A percentile compares a stretch with the other conserved stretches of the same genome.
Evolutionary conservation across 2,329 filamentous ascomycete genomes (phyloP).

Genomic region (Sporothrix variecibatus): DNA sequence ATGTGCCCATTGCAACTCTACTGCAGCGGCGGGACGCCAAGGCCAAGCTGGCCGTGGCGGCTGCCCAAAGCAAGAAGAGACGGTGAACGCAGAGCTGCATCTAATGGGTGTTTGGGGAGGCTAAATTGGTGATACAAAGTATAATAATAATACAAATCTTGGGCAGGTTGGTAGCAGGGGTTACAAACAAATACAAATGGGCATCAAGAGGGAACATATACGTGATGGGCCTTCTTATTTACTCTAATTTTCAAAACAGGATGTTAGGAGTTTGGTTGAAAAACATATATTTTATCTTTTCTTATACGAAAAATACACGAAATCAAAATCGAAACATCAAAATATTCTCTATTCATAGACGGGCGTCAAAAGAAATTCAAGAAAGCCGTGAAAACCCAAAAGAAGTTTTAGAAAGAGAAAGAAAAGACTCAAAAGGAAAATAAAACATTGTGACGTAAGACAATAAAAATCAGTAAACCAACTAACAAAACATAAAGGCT

Average conservation of each 20-base stretch:
- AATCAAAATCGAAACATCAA: not conserved
- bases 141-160: not conserved
- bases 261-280: not conserved
- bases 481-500: conserved; percentile 9
- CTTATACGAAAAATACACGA: not conserved
- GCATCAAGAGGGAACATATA: not conserved
- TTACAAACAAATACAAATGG: not conserved
- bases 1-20: conserved; percentile 70
- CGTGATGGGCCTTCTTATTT: not conserved
- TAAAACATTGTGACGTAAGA: not conserved
- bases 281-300: not conserved
- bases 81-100: not conserved
- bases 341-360: not conserved
- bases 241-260: not conserved
- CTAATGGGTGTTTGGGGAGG: not conserved
- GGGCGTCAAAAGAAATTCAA: not conserved
- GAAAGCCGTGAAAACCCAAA: not conserved
- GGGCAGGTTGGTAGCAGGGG: not conserved
- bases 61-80: conserved; percentile 18
- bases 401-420: not conserved
- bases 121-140: not conserved
- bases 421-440: not conserved
- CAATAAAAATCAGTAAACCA: conserved; percentile 1
- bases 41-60: not conserved
- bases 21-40: conserved; percentile 55